Percentiles rank a stretch among this genome's conserved stretches.
Conservation (phyloP, 164 flowering plant species). For the Macadamia integrifolia region DNA sequence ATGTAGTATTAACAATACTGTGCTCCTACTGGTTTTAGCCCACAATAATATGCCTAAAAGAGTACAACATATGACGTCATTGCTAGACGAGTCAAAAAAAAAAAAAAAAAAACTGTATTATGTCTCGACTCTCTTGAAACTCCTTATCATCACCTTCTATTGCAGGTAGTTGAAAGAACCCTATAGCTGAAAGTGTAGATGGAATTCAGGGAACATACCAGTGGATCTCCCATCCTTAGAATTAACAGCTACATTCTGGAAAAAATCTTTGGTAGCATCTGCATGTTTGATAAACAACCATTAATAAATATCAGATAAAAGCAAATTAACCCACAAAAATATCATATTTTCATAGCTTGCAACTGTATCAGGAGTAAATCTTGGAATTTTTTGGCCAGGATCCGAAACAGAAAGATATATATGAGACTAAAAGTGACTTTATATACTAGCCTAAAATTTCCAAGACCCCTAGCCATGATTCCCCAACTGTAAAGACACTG, state of each 20-base stretch:
- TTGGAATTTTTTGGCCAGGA: background rate
- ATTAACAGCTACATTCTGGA: slow-evolving; percentile 37
- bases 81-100: no score
- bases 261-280: slow-evolving; percentile 73
- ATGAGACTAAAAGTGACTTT: no score
- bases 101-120: background rate
- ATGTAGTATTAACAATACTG: no score
- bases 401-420: background rate
- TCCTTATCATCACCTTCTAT: no score
- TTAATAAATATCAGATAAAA: background rate
- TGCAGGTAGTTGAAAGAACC: background rate
- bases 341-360: background rate
- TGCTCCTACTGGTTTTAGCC: no score
- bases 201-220: slow-evolving; percentile 22
- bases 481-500: background rate
- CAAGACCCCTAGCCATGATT: no score
- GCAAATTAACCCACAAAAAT: background rate
- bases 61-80: no score
- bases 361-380: background rate
- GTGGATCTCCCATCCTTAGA: slow-evolving; percentile 24
- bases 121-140: background rate
- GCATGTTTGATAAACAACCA: slow-evolving; percentile 18
- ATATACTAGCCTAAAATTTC: no score
- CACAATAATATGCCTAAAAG: no score
- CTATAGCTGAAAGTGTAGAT: no score